Percentiles rank a stretch among this genome's conserved stretches.
phyloP scores from a whole-genome alignment of 202 grass and related monocot species.

The Setaria italica region DNA sequence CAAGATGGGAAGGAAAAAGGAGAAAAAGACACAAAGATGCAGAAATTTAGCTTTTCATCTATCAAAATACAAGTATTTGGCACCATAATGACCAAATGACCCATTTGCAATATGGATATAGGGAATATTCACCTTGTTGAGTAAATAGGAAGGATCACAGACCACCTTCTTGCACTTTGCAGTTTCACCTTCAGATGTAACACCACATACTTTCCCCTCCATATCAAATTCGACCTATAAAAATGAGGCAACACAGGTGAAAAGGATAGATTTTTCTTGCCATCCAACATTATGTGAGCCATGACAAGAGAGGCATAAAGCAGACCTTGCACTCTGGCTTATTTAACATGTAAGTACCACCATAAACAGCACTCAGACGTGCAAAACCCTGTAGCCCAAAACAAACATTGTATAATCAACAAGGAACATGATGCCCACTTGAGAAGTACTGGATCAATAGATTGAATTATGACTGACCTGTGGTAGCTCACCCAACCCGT shows the following conservation, averaged over 20 bases:
- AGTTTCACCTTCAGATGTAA: constrained; percentile 93
- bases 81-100: not conserved
- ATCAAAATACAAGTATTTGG: constrained; percentile 30
- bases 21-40: not conserved
- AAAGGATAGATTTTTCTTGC: constrained; percentile 13
- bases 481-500: constrained; percentile 83
- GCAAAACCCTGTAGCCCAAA: constrained; percentile 73
- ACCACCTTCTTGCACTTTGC: constrained; percentile 94
- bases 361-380: constrained; percentile 95
- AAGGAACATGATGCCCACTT: constrained; percentile 7
- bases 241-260: constrained; percentile 17
- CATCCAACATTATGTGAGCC: constrained; percentile 30
- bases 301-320: constrained; percentile 13
- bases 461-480: constrained; percentile 62
- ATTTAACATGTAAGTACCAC: constrained; percentile 94
- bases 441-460: constrained; percentile 25
- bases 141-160: constrained; percentile 86
- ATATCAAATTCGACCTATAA: constrained; percentile 84
- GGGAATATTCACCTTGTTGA: constrained; percentile 65
- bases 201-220: constrained; percentile 94
- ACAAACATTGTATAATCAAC: constrained; percentile 26
- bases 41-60: constrained; percentile 11
- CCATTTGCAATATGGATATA: not conserved
- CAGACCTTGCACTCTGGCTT: constrained; percentile 92
- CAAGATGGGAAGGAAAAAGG: constrained; percentile 19